phyloP scores from a whole-genome alignment of 129 eudicot species.

The Saussurea involucrata region DNA sequence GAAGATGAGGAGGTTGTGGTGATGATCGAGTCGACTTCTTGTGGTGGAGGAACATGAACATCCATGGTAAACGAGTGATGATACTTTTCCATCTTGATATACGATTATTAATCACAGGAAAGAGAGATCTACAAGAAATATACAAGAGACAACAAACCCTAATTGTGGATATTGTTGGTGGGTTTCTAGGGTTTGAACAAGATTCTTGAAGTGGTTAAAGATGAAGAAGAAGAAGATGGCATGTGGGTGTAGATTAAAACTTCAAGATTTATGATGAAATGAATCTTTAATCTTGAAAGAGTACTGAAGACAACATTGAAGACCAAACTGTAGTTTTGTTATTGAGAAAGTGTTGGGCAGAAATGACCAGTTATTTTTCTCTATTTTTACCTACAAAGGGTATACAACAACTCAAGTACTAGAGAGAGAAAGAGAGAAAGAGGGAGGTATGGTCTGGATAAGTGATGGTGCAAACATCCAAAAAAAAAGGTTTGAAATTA shows the following conservation, averaged over 20 bases:
- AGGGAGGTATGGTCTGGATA: not conserved
- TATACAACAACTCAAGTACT: slow-evolving; percentile 31
- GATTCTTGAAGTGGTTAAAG: slow-evolving; percentile 10
- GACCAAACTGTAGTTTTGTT: slow-evolving; percentile 35
- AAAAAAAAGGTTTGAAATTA: slow-evolving; percentile 38
- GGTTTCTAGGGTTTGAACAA: slow-evolving; percentile 29
- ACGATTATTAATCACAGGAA: not conserved
- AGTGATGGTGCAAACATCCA: slow-evolving; percentile 32
- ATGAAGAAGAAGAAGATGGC: not conserved
- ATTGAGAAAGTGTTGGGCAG: slow-evolving; percentile 30
- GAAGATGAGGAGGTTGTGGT: slow-evolving; percentile 44
- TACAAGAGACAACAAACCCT: slow-evolving; percentile 24
- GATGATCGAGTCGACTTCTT: slow-evolving; percentile 39
- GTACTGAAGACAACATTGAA: slow-evolving; percentile 32
- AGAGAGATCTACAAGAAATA: slow-evolving; percentile 6
- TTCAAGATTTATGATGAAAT: slow-evolving; percentile 17
- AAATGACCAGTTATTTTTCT: slow-evolving; percentile 23
- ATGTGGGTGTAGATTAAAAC: slow-evolving; percentile 18
- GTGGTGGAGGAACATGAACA: slow-evolving; percentile 23
- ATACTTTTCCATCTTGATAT: slow-evolving; percentile 31
- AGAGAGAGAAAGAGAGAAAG: slow-evolving; percentile 28
- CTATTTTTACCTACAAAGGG: slow-evolving; percentile 39
- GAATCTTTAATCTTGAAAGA: slow-evolving; percentile 35
- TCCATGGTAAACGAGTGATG: slow-evolving; percentile 38
- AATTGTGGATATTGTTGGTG: not conserved